Evolutionary conservation across 495 filamentous ascomycete species (phyloP).

Genomic region (Neurospora tetraspora): DNA sequence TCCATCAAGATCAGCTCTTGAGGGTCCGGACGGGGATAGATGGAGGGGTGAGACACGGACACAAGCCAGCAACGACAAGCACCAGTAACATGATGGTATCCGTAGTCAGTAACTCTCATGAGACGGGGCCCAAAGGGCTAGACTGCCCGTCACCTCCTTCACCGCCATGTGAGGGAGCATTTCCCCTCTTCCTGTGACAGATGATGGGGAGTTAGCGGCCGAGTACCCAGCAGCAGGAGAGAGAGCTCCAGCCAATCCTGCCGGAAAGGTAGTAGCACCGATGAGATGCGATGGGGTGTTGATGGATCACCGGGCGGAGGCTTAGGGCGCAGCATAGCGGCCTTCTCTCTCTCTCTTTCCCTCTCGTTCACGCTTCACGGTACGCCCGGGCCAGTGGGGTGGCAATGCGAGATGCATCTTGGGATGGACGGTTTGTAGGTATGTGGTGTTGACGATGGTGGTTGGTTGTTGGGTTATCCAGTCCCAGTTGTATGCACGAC

Average conservation of each 20-base stretch:
- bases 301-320: neutral
- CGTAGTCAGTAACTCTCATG: neutral
- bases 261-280: neutral
- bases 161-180: conserved; percentile 12
- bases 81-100: neutral
- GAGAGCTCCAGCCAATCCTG: neutral
- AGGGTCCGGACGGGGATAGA: neutral
- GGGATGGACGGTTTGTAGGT: neutral
- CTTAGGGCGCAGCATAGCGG: neutral
- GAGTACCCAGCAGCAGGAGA: neutral
- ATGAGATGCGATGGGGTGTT: neutral
- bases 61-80: neutral
- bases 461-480: neutral
- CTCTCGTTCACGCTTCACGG: neutral
- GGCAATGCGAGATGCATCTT: neutral
- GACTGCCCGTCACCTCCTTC: conserved; percentile 3
- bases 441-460: neutral
- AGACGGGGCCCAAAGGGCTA: neutral
- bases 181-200: neutral
- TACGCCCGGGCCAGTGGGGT: neutral
- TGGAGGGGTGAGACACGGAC: neutral
- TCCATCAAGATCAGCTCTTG: neutral
- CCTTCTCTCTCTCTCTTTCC: neutral
- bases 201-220: neutral
- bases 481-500: neutral